These are phyloP conservation scores for Dioszegia hungarica DNA, from an alignment of 768 basidiomycete species.

Conservation along the genomic window DNA sequence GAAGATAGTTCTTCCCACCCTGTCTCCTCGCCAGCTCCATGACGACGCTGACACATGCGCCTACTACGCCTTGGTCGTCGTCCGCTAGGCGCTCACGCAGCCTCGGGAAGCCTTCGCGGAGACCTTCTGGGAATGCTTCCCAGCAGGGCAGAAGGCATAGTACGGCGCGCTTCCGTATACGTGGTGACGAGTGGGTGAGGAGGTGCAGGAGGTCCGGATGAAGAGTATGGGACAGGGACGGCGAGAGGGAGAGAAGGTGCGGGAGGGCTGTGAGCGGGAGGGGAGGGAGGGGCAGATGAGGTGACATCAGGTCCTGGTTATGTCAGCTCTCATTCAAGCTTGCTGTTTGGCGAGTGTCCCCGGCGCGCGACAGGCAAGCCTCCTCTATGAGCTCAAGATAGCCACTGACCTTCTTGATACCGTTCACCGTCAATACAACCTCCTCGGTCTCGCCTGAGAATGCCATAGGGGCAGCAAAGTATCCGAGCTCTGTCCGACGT, in stretches of 20 bases:
- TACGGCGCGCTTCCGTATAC: conserved; percentile 82
- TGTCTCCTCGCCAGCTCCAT: conserved; percentile 77
- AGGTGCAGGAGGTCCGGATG: conserved; percentile 77
- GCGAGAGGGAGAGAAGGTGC: conserved; percentile 29
- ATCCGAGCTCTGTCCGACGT: conserved; percentile 63
- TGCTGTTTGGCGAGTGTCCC: no score
- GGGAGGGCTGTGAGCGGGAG: conserved; percentile 47
- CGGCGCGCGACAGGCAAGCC: no score
- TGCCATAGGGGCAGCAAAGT: conserved; percentile 85
- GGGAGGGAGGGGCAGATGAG: conserved; percentile 34
- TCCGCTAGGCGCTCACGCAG: conserved; percentile 57
- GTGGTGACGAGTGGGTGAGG: conserved; percentile 29
- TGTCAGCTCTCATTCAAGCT: no score
- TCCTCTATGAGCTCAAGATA: no score
- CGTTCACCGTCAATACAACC: conserved; percentile 91
- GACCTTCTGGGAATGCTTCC: conserved; percentile 74
- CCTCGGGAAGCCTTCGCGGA: conserved; percentile 61
- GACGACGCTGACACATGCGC: conserved; percentile 86
- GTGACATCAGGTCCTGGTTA: conserved; percentile 41
- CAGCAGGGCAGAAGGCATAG: conserved; percentile 75
- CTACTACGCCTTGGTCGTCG: conserved; percentile 72
- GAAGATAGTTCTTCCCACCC: conserved; percentile 73
- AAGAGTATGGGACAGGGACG: conserved; percentile 60
- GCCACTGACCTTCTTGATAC: conserved; percentile 49
- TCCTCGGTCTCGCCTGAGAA: conserved; percentile 94